Conservation (phyloP, 2,329 filamentous ascomycete genomes). For the Exophiala oligosperma region DNA sequence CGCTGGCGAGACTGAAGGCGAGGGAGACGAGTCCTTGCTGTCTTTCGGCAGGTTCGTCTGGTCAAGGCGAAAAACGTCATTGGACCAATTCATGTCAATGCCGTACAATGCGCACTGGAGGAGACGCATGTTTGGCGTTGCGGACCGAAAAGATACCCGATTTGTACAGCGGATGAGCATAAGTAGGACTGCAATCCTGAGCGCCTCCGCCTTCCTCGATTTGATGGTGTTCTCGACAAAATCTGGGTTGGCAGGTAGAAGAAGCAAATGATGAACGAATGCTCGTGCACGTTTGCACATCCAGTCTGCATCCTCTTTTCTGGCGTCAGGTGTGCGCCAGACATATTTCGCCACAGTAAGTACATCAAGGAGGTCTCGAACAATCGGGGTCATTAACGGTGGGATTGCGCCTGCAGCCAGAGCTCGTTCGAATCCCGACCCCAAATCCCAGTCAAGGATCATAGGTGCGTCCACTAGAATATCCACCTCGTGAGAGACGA, state of each 20-base stretch:
- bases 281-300: slow-evolving; percentile 18
- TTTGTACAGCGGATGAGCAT: slow-evolving; percentile 11
- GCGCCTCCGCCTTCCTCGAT: slow-evolving; percentile 4
- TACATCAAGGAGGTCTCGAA: slow-evolving; percentile 16
- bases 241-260: neutral
- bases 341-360: slow-evolving; percentile 16
- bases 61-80: neutral
- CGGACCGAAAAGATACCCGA: slow-evolving; percentile 11
- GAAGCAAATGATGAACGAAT: slow-evolving; percentile 9
- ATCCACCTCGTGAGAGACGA: slow-evolving; percentile 12
- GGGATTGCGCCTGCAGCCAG: slow-evolving; percentile 2
- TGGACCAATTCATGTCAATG: slow-evolving; percentile 32
- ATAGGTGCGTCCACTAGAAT: slow-evolving; percentile 8
- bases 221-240: neutral
- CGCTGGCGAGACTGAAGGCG: neutral
- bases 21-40: neutral
- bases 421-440: slow-evolving; percentile 9
- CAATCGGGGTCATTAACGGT: slow-evolving; percentile 1
- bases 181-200: slow-evolving; percentile 9
- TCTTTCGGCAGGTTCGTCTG: neutral
- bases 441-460: slow-evolving; percentile 6
- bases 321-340: slow-evolving; percentile 15
- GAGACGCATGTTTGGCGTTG: slow-evolving; percentile 15
- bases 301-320: slow-evolving; percentile 13
- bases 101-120: slow-evolving; percentile 28